Percentiles rank a stretch among this genome's conserved stretches.
Conservation (phyloP, 1,284 basidiomycete species). For the Irpex rosettiformis region DNA sequence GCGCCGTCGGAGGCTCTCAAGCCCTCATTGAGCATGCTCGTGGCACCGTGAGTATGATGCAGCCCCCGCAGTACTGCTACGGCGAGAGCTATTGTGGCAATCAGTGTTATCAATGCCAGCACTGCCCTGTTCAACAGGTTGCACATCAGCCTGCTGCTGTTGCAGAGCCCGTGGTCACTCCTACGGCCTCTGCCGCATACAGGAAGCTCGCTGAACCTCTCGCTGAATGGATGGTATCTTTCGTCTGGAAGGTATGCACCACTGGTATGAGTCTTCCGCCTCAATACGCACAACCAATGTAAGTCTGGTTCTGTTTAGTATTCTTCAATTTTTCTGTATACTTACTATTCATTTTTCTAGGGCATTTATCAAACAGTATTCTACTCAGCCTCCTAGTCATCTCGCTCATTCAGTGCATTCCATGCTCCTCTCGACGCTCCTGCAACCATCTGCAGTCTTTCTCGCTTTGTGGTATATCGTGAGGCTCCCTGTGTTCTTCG, state of each 20-base stretch:
- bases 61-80: conserved; percentile 20
- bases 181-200: conserved; percentile 55
- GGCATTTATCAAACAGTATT: conserved; percentile 35
- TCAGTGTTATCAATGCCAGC: conserved; percentile 28
- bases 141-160: conserved; percentile 21
- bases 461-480: conserved; percentile 83
- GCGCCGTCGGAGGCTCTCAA: conserved; percentile 44
- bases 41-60: conserved; percentile 12
- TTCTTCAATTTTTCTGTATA: not conserved
- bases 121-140: conserved; percentile 17
- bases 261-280: conserved; percentile 57
- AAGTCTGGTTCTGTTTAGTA: conserved; percentile 16
- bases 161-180: conserved; percentile 43
- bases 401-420: conserved; percentile 68
- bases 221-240: conserved; percentile 72
- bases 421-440: conserved; percentile 70
- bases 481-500: conserved; percentile 68
- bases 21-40: conserved; percentile 8
- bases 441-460: conserved; percentile 79
- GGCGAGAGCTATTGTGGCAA: conserved; percentile 24
- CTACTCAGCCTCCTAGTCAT: conserved; percentile 45
- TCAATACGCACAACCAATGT: conserved; percentile 28
- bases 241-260: conserved; percentile 77
- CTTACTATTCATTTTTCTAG: conserved; percentile 24
- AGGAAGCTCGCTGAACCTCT: conserved; percentile 71